phyloP scores from a whole-genome alignment of 2,329 filamentous ascomycete genomes.

The Hymenoscyphus fraxineus region DNA sequence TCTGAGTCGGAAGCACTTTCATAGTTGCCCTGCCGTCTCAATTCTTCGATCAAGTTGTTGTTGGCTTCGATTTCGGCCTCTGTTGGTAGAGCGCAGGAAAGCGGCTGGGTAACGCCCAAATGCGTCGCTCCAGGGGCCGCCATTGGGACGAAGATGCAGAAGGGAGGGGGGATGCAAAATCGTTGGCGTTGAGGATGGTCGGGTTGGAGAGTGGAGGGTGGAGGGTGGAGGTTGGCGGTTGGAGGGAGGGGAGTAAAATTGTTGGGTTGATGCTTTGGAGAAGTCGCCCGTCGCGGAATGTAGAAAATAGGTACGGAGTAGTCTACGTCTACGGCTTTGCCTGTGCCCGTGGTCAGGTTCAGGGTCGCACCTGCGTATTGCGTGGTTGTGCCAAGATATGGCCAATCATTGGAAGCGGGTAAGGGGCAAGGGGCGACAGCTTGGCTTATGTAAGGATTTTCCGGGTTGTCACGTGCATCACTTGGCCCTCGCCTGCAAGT shows the following conservation, averaged over 20 bases:
- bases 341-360: too few species aligned
- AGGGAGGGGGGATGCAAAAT: neutral
- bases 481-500: too few species aligned
- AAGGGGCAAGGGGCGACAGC: too few species aligned
- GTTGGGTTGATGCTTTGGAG: neutral
- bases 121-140: slow-evolving; percentile 27
- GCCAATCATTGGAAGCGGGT: too few species aligned
- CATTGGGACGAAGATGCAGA: slow-evolving; percentile 24
- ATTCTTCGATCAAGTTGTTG: slow-evolving; percentile 74
- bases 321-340: too few species aligned
- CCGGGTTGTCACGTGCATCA: too few species aligned
- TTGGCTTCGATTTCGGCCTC: slow-evolving; percentile 72
- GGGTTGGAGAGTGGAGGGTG: neutral
- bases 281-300: neutral
- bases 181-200: slow-evolving; percentile 2
- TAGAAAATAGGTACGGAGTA: too few species aligned
- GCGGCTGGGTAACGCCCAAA: slow-evolving; percentile 74
- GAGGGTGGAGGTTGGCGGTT: neutral
- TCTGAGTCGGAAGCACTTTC: slow-evolving; percentile 79
- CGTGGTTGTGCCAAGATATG: too few species aligned
- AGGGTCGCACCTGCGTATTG: too few species aligned
- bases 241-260: neutral
- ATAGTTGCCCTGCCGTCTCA: slow-evolving; percentile 88
- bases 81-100: slow-evolving; percentile 74
- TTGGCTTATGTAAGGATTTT: too few species aligned